These are phyloP conservation scores for Cardamine occulta DNA, from an alignment of 345 rosid species.

Conservation along the genomic window DNA sequence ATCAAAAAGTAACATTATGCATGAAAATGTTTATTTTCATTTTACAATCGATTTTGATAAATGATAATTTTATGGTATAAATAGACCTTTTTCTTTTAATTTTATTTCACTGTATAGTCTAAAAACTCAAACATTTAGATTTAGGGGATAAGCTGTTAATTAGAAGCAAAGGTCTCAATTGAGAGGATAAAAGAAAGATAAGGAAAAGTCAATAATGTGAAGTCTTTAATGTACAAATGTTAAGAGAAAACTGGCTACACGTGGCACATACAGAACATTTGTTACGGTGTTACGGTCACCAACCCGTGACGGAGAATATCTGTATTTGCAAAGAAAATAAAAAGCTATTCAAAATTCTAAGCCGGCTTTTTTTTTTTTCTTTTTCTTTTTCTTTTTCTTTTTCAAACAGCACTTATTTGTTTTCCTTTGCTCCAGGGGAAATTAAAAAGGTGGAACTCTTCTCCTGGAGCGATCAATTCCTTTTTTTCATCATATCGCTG, in stretches of 20 bases:
- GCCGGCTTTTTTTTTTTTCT: not conserved
- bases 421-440: slow-evolving; percentile 31
- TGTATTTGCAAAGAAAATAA: slow-evolving; percentile 11
- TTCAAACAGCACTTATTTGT: not conserved
- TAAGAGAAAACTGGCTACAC: not conserved
- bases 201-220: slow-evolving; percentile 1
- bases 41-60: not conserved
- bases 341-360: slow-evolving; percentile 26
- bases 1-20: not conserved
- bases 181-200: not conserved
- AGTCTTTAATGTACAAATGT: not conserved
- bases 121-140: not conserved
- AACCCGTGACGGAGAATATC: slow-evolving; percentile 27
- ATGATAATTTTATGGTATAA: not conserved
- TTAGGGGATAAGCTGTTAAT: not conserved
- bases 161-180: not conserved
- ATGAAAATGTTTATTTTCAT: not conserved
- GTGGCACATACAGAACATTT: slow-evolving; percentile 17
- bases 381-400: too few species aligned
- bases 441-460: slow-evolving; percentile 19
- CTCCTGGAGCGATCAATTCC: slow-evolving; percentile 34
- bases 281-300: slow-evolving; percentile 29
- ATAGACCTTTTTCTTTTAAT: not conserved
- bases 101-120: not conserved
- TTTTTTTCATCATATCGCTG: slow-evolving; percentile 7